Percentiles rank a stretch among this genome's conserved stretches.
Evolutionary conservation across 2,329 filamentous ascomycete species (phyloP).

Genomic region (Cercospora zeae-maydis): DNA sequence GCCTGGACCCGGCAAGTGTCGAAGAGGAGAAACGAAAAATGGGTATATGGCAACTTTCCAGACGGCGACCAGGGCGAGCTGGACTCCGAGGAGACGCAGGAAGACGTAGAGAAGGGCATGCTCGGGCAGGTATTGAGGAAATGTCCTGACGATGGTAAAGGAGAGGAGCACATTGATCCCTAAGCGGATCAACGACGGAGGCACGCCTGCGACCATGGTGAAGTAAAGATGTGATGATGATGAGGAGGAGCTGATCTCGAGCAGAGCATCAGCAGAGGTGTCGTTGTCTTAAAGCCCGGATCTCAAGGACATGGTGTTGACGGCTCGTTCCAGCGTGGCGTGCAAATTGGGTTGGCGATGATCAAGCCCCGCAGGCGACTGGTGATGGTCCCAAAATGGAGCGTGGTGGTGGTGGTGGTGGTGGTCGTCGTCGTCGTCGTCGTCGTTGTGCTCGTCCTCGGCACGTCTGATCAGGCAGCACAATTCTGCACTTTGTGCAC

Average conservation of each 20-base stretch:
- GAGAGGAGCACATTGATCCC: conserved; percentile 7
- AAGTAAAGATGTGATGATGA: background rate
- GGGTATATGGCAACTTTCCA: conserved; percentile 34
- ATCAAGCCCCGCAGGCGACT: conserved; percentile 13
- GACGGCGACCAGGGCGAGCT: conserved; percentile 16
- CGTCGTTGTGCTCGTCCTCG: conserved; percentile 8
- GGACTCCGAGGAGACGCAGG: conserved; percentile 17
- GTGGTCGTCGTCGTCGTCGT: too few species aligned
- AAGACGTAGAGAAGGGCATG: conserved; percentile 25
- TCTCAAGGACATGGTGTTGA: conserved; percentile 14
- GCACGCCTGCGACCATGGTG: conserved; percentile 9
- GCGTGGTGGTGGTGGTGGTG: conserved; percentile 6
- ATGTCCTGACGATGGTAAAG: conserved; percentile 3
- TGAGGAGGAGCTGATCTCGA: background rate
- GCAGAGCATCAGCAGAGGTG: background rate
- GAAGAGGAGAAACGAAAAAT: conserved; percentile 39
- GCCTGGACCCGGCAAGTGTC: conserved; percentile 38
- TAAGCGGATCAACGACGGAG: conserved; percentile 12
- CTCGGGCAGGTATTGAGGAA: conserved; percentile 23
- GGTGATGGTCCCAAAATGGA: background rate
- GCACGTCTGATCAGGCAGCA: conserved; percentile 7
- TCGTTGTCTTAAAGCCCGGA: conserved; percentile 9
- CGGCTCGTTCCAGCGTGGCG: conserved; percentile 13
- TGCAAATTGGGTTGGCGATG: conserved; percentile 5
- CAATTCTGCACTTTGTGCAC: conserved; percentile 3